Base-by-base conservation (phyloP, 148 eudicot genomes). In the Diospyros lotus region DNA sequence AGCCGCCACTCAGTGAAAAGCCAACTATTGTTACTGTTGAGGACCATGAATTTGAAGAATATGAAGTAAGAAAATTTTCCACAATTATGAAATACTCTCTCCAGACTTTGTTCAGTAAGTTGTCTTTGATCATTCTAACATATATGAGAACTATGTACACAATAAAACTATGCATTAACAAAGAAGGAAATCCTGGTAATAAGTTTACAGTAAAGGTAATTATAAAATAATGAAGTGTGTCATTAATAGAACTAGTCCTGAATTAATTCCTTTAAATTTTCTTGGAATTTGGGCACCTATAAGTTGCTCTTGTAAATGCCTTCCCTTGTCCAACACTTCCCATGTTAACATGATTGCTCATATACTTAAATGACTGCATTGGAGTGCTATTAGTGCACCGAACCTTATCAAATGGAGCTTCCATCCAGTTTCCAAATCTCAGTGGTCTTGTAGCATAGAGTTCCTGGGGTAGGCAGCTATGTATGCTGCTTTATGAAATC, bases 11-110 rank as follows among this genome's bases (percentile, higher is more conserved):
- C 70, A 84, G 71, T 87, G 83, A 83, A 70, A 80, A 74, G 73
- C 96, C 96, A 76, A 91, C 78, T 63, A 67, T 86, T 73, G 86
- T 86, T 75, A 73, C 78, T 70, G 59, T 91, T 28, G 96, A 87
- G 76, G 96, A 86, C 81, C 82, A 78, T 80, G 96, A 91, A 75
- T 51, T 91, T 72, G 96, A 91, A 86, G 96, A 89, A 79, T 91
- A 85, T 74, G 91, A 91, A 75, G 96, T 89, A 84, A 85, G 93
- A 64, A 44, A 13, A 17, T 59, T 65, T 51, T 48, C 12, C 63
- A 55, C 53, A n/a, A 56, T 42, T 43, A n/a, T 74, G 42, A 64
- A 64, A 48, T 73, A 38, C 51, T 48, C 12, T 73, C 5, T 68
- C 2, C 11, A 39, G 46, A 14, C 45, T 68, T 12, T 38, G 15